Evolutionary conservation across 2,329 filamentous ascomycete species (phyloP), one percentile per base, ranked within the genome.

Genomic region (Plectosphaerella plurivora): DNA sequence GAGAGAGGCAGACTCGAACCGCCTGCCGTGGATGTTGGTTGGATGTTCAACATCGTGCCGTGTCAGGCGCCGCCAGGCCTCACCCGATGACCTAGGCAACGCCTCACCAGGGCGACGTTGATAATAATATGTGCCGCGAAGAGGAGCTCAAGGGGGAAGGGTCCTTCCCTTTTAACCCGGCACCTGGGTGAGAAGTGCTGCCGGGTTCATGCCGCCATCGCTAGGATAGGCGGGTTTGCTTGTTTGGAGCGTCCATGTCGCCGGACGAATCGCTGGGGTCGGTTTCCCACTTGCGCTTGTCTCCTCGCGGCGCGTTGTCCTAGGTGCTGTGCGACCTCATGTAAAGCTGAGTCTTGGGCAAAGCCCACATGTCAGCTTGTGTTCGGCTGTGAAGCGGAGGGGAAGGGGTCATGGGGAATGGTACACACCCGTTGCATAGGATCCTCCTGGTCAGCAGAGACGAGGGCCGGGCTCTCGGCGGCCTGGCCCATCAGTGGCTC

Each of bases 401-500:
- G 8, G 28, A 8, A 12, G 5, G 5, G 25, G 7, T 33, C 11
- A 33, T 18, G 10, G 8, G 37, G 41, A 44, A n/a, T 41, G 37
- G 37, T 70, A 70, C 76, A 69, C 73, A 76, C 73, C 73, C 74
- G 78, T 65, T 71, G 67, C 58, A 82, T 64, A 45, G 75, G 70
- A 74, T 89, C 84, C 45, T 79, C 78, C 63, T 81, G 73, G 60
- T 83, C 79, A 53, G 78, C 78, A 53, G 79, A 82, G 49, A 86
- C 71, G 50, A 87, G 71, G 28, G 78, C 75, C 24, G 87, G 86
- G 66, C 84, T 89, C 50, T 84, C 83, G 51, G 79, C 68, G 56
- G 76, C 82, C 47, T 63, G 61, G 16, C 78, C 76, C 47, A 70
- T 74, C 52, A 84, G 70, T 11, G 80, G 76, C 47, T 86, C 87